Base-by-base conservation (phyloP, 2,329 filamentous ascomycete genomes). In the Fusarium coicis region DNA sequence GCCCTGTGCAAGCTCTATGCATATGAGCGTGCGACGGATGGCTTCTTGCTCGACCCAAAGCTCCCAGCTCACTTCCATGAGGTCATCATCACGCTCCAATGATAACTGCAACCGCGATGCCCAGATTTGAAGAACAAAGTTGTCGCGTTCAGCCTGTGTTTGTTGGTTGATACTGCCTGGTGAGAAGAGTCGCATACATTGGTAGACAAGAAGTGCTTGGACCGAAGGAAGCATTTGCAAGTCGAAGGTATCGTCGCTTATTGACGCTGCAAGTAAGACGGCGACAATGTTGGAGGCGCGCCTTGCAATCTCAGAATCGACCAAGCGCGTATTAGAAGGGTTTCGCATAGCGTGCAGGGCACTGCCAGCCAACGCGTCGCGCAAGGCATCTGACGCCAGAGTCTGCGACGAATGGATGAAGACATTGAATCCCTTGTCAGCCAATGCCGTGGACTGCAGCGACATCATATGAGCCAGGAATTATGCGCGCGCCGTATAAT, bases 361-460 rank as follows among this genome's bases (percentile, higher is more conserved):
- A 8, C 58, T 63, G 0, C 15, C 21, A 2, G 62, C 58, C 3
- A 65, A 39, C 10, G 34, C 28, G 2, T 63, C 47, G 4, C 60
- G 63, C 4, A 65, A 21, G 0, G 26, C 19, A 18, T 39, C 19
- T 14, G 57, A 46, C 1, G 26, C 12, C 1, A n/a, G n/a, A 10
- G 40, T 52, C 26, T 54, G 62, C 2, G 58, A 52, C 4, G 40
- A 21, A 15, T 65, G 62, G 21, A 65, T 40, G 2, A 63, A 65
- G 0, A 53, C 16, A 9, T 44, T 65, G 7, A 40, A 63, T 0
- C 47, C 62, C 6, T n/a, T 46, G 0, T 65, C 46, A 1, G 47
- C 58, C 5, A 65, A 16, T 12, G 19, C 16, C 4, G 23, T 5
- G 1, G 58, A 28, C 7, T 65, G 62, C 19, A 30, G 5, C 1